Evolutionary conservation across 139 green algal genomes (phyloP).

Genomic region (Chlorella sp.): DNA sequence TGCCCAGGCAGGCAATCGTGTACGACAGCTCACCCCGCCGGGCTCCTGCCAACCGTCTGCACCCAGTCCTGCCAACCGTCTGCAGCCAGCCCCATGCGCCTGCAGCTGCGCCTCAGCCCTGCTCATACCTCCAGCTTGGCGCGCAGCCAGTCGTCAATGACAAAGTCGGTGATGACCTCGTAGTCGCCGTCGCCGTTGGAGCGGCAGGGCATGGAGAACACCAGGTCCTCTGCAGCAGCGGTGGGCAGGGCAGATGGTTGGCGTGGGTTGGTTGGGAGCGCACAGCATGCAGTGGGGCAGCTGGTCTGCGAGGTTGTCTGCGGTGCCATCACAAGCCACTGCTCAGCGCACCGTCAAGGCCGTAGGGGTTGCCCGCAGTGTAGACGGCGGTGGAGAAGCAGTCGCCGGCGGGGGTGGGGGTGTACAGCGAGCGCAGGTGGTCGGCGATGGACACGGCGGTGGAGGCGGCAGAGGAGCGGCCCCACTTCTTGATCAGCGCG

Average conservation of each 20-base stretch:
- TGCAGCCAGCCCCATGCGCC: too few relatives aligned
- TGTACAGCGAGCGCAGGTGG: slow-evolving; percentile 82
- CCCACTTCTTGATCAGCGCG: slow-evolving; percentile 97
- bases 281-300: too few relatives aligned
- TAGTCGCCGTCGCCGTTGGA: slow-evolving; percentile 90
- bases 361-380: slow-evolving; percentile 94
- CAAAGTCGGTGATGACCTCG: slow-evolving; percentile 79
- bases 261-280: too few relatives aligned
- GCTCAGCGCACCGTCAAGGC: slow-evolving; percentile 54
- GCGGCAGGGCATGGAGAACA: slow-evolving; percentile 91
- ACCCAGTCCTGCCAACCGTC: too few relatives aligned
- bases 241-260: background rate
- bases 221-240: slow-evolving; percentile 73
- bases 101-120: background rate
- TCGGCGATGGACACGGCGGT: slow-evolving; percentile 94
- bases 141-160: slow-evolving; percentile 89
- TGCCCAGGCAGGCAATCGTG: too few relatives aligned
- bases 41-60: too few relatives aligned
- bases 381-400: slow-evolving; percentile 89
- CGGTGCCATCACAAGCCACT: too few relatives aligned
- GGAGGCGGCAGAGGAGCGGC: slow-evolving; percentile 87
- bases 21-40: too few relatives aligned
- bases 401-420: slow-evolving; percentile 85
- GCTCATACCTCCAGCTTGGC: slow-evolving; percentile 67
- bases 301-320: too few relatives aligned